Evolutionary conservation across 1,139 yeast genomes (phyloP).

Genomic region (Arxiozyma telluris): DNA sequence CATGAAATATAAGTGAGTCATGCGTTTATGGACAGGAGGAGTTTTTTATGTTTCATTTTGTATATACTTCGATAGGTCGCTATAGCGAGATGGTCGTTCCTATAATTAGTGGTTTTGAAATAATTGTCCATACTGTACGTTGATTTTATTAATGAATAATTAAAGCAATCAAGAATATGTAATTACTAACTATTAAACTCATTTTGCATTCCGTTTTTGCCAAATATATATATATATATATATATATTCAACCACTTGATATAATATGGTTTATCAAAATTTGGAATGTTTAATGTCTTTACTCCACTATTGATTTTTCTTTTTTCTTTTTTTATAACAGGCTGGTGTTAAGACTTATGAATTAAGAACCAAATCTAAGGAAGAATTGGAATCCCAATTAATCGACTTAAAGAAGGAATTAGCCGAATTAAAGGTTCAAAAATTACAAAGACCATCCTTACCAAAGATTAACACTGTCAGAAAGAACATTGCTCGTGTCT

Average conservation of each 20-base stretch:
- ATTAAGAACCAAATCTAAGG: slow-evolving; percentile 97
- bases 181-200: background rate
- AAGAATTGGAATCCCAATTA: slow-evolving; percentile 90
- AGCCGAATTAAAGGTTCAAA: slow-evolving; percentile 95
- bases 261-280: too few relatives aligned
- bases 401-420: slow-evolving; percentile 96
- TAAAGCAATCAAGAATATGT: background rate
- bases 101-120: too few relatives aligned
- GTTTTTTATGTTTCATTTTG: too few relatives aligned
- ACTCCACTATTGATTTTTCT: background rate
- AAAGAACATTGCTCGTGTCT: slow-evolving; percentile 97
- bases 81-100: background rate
- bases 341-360: slow-evolving; percentile 94
- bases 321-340: slow-evolving; percentile 24
- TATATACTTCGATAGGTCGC: too few relatives aligned
- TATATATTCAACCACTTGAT: background rate
- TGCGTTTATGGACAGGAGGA: background rate
- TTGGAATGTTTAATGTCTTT: background rate
- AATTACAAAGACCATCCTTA: slow-evolving; percentile 82
- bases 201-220: background rate
- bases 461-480: slow-evolving; percentile 96
- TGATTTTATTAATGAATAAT: too few relatives aligned
- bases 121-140: background rate
- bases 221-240: too few relatives aligned
- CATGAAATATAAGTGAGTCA: background rate